phyloP scores from a whole-genome alignment of 2,329 filamentous ascomycete genomes.

The Diaporthe vexans region DNA sequence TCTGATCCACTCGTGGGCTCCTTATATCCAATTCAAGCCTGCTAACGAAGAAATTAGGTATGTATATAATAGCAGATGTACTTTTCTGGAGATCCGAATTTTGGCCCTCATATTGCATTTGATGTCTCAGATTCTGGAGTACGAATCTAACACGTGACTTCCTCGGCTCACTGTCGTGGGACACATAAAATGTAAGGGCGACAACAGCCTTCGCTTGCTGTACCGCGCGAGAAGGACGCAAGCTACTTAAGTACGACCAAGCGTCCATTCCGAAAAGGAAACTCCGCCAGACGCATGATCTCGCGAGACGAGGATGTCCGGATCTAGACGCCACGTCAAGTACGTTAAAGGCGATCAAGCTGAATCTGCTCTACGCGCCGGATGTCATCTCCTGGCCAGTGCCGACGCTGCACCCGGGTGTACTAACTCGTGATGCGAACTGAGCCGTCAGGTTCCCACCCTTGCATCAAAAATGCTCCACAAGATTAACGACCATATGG shows the following conservation, averaged over 20 bases:
- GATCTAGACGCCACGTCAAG: background rate
- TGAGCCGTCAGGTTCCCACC: background rate
- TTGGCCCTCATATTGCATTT: no score
- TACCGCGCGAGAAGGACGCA: no score
- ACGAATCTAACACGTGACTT: background rate
- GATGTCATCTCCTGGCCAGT: background rate
- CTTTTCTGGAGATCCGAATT: background rate
- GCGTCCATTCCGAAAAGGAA: background rate
- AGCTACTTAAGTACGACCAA: no score
- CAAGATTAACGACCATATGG: no score
- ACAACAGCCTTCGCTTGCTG: background rate
- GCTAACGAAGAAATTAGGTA: background rate
- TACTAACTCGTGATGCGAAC: background rate
- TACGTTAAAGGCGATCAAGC: no score
- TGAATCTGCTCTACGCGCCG: no score
- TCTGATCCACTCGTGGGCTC: background rate
- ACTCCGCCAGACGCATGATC: background rate
- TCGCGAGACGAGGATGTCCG: background rate
- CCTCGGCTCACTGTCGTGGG: background rate
- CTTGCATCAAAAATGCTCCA: background rate
- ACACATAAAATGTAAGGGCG: no score
- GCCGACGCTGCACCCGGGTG: background rate
- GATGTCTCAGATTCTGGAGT: fast-evolving
- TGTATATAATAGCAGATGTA: background rate
- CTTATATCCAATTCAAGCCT: background rate